Evolutionary conservation across 2,329 filamentous ascomycete genomes (phyloP), one percentile per base, ranked within the genome.

Genomic region (Tolypocladium album): DNA sequence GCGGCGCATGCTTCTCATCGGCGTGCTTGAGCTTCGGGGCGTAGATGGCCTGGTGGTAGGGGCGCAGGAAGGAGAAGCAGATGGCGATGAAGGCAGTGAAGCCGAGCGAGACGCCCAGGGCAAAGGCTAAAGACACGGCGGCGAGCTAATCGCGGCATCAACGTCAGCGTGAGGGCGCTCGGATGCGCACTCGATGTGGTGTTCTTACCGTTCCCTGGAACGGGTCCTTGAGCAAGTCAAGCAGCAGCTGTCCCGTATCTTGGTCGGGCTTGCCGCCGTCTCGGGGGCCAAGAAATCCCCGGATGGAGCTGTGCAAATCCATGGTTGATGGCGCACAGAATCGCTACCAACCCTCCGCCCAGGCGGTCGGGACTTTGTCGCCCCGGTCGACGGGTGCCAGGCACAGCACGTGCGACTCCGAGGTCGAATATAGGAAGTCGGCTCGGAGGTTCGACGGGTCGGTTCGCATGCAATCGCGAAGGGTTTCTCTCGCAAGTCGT

Each of bases 11-110:
- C 74, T 88, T 91, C 66, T 91, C 86, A 72, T 97, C 93, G 71
- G 91, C 89, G 78, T 97, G 88, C 72, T 96, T 96, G 56, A 95
- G 80, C 72, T 95, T 93, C 47, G 94, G 94, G 4, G 94, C 92
- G 75, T 99, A 99, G 56, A 99, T 90, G 66, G 93, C 84, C 60
- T 88, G 88, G 74, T 97, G 93, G 74, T 92, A 92, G 6, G 94
- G 94, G 62, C 94, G 89, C 59, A 97, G 80, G 67, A 97, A 78
- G 63, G 91, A 96, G 80, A 97, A 99, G 64, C 86, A 76, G 61
- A 96, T 71, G 63, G 90, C 87, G 66, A 96, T 87, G 66, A 86
- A 79, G 63, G 82, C 69, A 11, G 91, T 90, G 69, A 94, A 78
- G 59, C 85, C 88, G 53, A 97, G 71, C 3, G 93, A 96, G 27